Conservation (phyloP, 2,329 filamentous ascomycete genomes). For the Mycosphaerella sp. region DNA sequence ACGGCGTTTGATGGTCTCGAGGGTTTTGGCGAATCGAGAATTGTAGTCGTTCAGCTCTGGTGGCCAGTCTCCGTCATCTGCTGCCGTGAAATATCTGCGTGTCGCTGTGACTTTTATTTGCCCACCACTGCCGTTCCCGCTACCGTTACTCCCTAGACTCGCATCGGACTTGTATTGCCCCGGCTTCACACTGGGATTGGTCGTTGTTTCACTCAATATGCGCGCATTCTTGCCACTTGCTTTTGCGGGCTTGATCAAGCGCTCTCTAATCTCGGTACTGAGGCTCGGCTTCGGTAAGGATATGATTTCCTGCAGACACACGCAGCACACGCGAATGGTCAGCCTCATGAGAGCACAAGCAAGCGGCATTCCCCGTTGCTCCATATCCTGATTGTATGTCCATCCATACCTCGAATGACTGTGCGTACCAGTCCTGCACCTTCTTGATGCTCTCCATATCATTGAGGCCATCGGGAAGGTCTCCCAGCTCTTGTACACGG, state of each 20-base stretch:
- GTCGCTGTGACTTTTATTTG: slow-evolving; percentile 40
- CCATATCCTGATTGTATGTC: slow-evolving; percentile 9
- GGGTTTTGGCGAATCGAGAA: slow-evolving; percentile 75
- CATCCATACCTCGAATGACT: slow-evolving; percentile 87
- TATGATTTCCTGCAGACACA: slow-evolving; percentile 71
- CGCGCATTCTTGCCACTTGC: slow-evolving; percentile 53
- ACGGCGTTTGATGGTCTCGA: slow-evolving; percentile 90
- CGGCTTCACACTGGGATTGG: slow-evolving; percentile 80
- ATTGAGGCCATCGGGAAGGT: slow-evolving; percentile 88
- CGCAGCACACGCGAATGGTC: neutral
- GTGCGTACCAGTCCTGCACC: slow-evolving; percentile 97
- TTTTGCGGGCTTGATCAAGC: slow-evolving; percentile 64
- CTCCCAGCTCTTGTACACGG: slow-evolving; percentile 87
- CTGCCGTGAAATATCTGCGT: slow-evolving; percentile 74
- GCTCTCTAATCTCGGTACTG: slow-evolving; percentile 66
- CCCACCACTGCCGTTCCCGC: slow-evolving; percentile 44
- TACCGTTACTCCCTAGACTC: slow-evolving; percentile 45
- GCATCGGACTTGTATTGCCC: slow-evolving; percentile 67
- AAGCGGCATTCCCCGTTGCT: neutral
- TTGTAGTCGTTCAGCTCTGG: slow-evolving; percentile 94
- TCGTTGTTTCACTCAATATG: slow-evolving; percentile 73
- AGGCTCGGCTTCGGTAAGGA: slow-evolving; percentile 72
- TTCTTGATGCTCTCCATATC: slow-evolving; percentile 96
- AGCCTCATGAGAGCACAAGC: too few relatives aligned
- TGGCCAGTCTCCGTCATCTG: slow-evolving; percentile 90